Conservation (phyloP, 345 rosid species). For the Mercurialis annua region DNA sequence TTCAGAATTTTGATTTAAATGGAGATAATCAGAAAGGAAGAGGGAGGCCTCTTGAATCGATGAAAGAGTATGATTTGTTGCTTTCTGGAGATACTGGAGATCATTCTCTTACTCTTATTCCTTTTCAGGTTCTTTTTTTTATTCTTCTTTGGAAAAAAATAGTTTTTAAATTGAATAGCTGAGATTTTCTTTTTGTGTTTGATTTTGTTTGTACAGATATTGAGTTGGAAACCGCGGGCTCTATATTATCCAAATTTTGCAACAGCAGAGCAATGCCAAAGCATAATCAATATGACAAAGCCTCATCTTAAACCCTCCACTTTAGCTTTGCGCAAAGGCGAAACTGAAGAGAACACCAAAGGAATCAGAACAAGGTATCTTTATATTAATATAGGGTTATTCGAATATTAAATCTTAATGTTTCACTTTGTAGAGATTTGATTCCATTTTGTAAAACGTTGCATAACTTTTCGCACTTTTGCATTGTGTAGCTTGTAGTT, state of each 20-base stretch:
- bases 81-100: conserved; percentile 46
- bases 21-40: conserved; percentile 19
- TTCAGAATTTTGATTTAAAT: conserved; percentile 20
- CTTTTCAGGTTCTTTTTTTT: conserved; percentile 48
- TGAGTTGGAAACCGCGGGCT: conserved; percentile 73
- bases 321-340: conserved; percentile 54
- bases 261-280: conserved; percentile 52
- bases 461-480: too few relatives aligned
- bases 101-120: conserved; percentile 39
- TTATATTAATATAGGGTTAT: background rate
- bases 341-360: conserved; percentile 39
- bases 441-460: too few relatives aligned
- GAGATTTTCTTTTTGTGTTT: background rate
- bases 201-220: conserved; percentile 36
- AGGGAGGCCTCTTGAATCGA: conserved; percentile 29
- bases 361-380: conserved; percentile 68
- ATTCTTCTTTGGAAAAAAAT: background rate
- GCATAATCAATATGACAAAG: conserved; percentile 47
- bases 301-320: conserved; percentile 48
- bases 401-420: too few relatives aligned
- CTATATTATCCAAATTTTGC: conserved; percentile 58
- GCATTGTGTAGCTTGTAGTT: too few relatives aligned
- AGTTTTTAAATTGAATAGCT: background rate
- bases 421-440: too few relatives aligned
- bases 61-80: conserved; percentile 25